These are phyloP conservation scores for Solanum virginianum DNA, from an alignment of 257 asterid genomes.

Conservation along the genomic window DNA sequence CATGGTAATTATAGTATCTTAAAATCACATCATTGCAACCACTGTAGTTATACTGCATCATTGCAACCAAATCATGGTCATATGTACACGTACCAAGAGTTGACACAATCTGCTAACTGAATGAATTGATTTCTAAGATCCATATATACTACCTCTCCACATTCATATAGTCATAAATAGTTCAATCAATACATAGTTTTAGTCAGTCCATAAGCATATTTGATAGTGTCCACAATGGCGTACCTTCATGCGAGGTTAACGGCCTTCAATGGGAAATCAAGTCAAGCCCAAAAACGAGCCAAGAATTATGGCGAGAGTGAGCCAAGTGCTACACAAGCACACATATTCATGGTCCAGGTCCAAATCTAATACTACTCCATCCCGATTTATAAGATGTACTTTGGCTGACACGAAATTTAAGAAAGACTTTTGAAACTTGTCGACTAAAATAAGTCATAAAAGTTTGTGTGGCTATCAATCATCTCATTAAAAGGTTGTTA, in stretches of 20 bases:
- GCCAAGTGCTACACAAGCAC: background rate
- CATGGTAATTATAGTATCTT: background rate
- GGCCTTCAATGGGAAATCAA: background rate
- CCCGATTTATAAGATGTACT: background rate
- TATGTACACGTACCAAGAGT: too few species aligned
- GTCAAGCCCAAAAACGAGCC: background rate
- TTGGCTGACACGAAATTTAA: background rate
- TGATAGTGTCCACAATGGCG: background rate
- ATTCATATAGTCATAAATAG: background rate
- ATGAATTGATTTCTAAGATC: background rate
- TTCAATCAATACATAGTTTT: background rate
- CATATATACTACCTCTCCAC: background rate
- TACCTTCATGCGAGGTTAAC: background rate
- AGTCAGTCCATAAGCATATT: background rate
- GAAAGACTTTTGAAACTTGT: background rate
- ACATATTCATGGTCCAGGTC: background rate
- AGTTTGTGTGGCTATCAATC: background rate
- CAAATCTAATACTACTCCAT: background rate
- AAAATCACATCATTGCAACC: background rate
- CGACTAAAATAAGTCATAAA: background rate
- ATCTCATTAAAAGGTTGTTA: background rate
- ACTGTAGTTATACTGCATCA: background rate
- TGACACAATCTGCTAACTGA: background rate
- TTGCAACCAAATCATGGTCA: background rate
- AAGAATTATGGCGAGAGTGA: background rate